Evolutionary conservation across 75 land plant genomes (phyloP).

Genomic region (Picea sitchensis): DNA sequence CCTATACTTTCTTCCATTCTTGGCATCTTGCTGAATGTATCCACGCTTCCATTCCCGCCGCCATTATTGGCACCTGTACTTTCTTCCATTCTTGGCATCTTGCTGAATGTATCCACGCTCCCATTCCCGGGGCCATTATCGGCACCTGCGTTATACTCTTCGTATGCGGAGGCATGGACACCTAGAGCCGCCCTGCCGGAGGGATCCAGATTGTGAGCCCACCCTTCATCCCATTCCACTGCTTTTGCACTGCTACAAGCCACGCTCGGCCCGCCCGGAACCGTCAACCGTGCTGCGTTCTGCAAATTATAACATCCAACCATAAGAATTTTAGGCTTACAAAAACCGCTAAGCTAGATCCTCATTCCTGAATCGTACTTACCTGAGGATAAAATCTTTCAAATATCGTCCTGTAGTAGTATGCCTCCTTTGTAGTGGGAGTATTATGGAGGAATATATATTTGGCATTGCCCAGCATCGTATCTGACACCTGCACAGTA

Average conservation of each 20-base stretch:
- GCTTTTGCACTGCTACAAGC: constrained; percentile 96
- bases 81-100: no score
- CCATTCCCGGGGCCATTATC: not conserved
- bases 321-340: no score
- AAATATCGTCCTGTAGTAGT: constrained; percentile 75
- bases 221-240: constrained; percentile 81
- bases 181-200: constrained; percentile 94
- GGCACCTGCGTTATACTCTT: constrained; percentile 8
- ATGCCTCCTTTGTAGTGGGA: constrained; percentile 78
- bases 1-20: no score
- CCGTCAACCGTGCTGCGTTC: constrained; percentile 82
- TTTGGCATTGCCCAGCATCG: constrained; percentile 70
- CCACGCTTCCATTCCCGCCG: no score
- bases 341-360: no score
- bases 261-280: constrained; percentile 93
- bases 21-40: no score
- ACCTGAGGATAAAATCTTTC: constrained; percentile 78
- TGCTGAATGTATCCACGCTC: no score
- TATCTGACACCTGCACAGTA: constrained; percentile 56
- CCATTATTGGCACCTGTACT: constrained; percentile 12
- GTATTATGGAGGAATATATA: constrained; percentile 71
- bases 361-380: no score
- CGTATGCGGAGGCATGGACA: constrained; percentile 75
- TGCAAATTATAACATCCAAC: constrained; percentile 15
- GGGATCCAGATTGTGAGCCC: constrained; percentile 85